Base-by-base conservation (phyloP, 768 basidiomycete genomes). In the Vishniacozyma victoriae region DNA sequence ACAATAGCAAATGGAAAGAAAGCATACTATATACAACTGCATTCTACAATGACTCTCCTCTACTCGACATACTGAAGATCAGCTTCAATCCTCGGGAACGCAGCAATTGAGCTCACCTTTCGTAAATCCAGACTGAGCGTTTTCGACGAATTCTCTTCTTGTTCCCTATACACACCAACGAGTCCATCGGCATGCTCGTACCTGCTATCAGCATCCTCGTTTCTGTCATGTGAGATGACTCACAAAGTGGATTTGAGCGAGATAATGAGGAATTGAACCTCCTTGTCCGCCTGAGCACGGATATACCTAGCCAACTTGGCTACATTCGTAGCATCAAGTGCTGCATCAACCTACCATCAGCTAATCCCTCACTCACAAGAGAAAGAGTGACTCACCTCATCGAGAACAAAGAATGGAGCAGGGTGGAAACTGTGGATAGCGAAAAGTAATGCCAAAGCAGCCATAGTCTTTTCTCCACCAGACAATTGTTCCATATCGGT, bases 401-500 rank as follows among this genome's bases (percentile, higher is more conserved):
- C 93, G n/a, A 97, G 78, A 13, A 96, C 93, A 69, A 97, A 96
- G 77, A 96, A 96, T 0, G 92, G 93, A 3, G 92, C 87, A 0
- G 92, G 93, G 67, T 92, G 91, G 69, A 88, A 96, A 60, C 92
- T 92, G 72, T 99, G 93, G 45, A 97, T 93, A 4, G 95, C 92
- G 59, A 97, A 96, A 25, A 97, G 77, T 16, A 99, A 76, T 1
- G 93, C 93, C n/a, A 97, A 75, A 4, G 93, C 93, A 5, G 95
- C 95, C 40, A 97, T 92, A 0, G 95, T 97, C 76, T 97, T 96
- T 71, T 99, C 95, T 18, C 93, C 95, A 45, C 93, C 95, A 0
- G 92, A 97, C 13, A 97, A 76, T 70, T 97, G 93, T 50, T 96
- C 92, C 92, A 97, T 97, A 68, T 97, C 95, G 53, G 92, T 80